Percentiles rank a stretch among this genome's conserved stretches.
Evolutionary conservation across 768 basidiomycete species (phyloP).

Genomic region (Butyriboletus loyo): DNA sequence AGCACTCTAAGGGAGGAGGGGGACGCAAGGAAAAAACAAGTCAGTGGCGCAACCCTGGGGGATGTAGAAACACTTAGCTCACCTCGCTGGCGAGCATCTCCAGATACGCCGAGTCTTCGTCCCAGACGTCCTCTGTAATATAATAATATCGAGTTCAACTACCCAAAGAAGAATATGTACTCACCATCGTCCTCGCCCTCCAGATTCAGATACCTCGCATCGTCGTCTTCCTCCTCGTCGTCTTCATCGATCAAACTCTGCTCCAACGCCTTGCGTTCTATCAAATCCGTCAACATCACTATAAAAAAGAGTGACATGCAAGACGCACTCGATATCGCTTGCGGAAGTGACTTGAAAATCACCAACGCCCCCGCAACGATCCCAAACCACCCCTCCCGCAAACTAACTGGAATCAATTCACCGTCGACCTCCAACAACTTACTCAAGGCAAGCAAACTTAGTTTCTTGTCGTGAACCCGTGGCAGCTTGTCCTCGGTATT

Average conservation of each 20-base stretch:
- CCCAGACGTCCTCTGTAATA: slow-evolving; percentile 77
- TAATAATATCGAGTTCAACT: neutral
- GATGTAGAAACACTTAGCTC: slow-evolving; percentile 7
- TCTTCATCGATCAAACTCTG: slow-evolving; percentile 44
- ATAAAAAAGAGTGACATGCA: neutral
- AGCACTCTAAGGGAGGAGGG: slow-evolving; percentile 48
- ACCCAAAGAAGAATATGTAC: slow-evolving; percentile 2
- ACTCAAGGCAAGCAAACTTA: slow-evolving; percentile 73
- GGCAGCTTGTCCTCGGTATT: slow-evolving; percentile 57
- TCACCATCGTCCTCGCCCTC: slow-evolving; percentile 63
- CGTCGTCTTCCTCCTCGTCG: slow-evolving; percentile 48
- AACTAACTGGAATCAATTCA: slow-evolving; percentile 48
- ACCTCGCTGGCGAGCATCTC: slow-evolving; percentile 86
- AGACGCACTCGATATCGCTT: slow-evolving; percentile 68
- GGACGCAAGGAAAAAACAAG: neutral
- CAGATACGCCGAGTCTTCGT: slow-evolving; percentile 84
- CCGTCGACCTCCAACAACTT: slow-evolving; percentile 72
- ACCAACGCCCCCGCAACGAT: slow-evolving; percentile 69
- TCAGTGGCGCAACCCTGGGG: neutral
- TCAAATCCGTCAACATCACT: neutral
- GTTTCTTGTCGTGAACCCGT: slow-evolving; percentile 88
- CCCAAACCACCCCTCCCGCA: slow-evolving; percentile 72
- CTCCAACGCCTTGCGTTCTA: slow-evolving; percentile 62
- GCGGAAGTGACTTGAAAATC: slow-evolving; percentile 76
- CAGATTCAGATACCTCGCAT: slow-evolving; percentile 52